Base-by-base conservation (phyloP, 805 yeast genomes). In the Saccharomycopsis babjevae region DNA sequence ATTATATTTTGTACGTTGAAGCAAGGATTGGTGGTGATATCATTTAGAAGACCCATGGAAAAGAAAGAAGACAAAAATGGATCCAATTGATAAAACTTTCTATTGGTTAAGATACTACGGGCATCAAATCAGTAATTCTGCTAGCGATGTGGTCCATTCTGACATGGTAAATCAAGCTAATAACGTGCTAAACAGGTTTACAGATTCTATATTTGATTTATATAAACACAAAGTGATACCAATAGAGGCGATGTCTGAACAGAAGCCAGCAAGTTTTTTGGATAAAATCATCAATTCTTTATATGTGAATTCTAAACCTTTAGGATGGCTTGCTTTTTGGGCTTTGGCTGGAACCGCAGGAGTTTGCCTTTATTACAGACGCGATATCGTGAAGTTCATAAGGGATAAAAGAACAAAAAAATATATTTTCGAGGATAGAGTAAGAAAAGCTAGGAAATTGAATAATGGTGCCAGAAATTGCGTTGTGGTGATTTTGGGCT, bases 381-480 rank as follows among this genome's bases (percentile, higher is more conserved):
- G 43, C 1, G 28, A 20, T 32, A 46, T 59, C 25, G 46, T 52
- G 2, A 46, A 46, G 22, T 46, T 46, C 15, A 46, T 61, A 18
- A 58, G 58, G 36, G 59, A 61, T 25, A 22, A 11, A 22, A 46
- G 52, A 46, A 61, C 57, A 25, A 63, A 63, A 28, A 61, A 54
- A 56, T 62, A 62, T 34, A 62, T 60, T 7, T 46, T 42, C 22
- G 61, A 61, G 5, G 62, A 62, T 22, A 40, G 54, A 1, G 74
- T 70, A 63, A 73, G 93, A 66, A 74, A 84, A 61, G 96, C 91
- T 0, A 77, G 79, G 5, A 78, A 83, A 62, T 75, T 89, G 38
- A 66, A 79, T 5, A 84, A 84, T 63, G 94, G 96, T 1, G 87
- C 88, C 2, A 74, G 97, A 57, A 78, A 79, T 62, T 94, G 89